Base-by-base conservation (phyloP, 176 grass and related monocot genomes). In the Cenchrus purpureus region DNA sequence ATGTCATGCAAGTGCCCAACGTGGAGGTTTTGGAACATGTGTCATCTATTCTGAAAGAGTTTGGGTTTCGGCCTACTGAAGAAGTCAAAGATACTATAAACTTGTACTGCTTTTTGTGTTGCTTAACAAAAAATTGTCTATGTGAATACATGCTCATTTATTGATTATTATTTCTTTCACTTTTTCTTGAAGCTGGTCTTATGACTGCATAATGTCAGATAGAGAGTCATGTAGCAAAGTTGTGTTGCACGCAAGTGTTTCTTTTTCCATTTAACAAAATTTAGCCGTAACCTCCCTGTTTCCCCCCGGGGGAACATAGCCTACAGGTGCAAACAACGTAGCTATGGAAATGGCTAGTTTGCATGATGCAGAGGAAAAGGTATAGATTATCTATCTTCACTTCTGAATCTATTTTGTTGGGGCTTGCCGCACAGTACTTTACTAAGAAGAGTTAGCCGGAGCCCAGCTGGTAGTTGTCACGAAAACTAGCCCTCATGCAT, bases 101-200 rank as follows among this genome's bases (percentile, higher is more conserved):
- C 64, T 51, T 85, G 82, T 76, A 84, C 4, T 52, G n/a, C 60
- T 64, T 4, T 51, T 84, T 62, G 59, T 28, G 28, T 62, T 62
- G n/a, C 22, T 74, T 19, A 1, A 20, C 61, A 62, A 28, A 74
- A 66, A 54, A 13, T 34, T 74, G 32, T 11, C 22, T 62, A 60
- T 62, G 22, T 10, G 16, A 37, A 31, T 75, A 20, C 37, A 10
- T 66, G 19, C 51, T 65, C 43, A 54, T 12, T 43, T 31, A 13
- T 84, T 76, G 62, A 29, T 84, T 84, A 76, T 53, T 52, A 65
- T 44, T 29, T 73, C 54, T 2, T 54, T 20, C 3, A 53, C 46
- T 64, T 54, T 51, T 74, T 84, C 17, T 76, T 44, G 20, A 76
- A 84, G 60, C 34, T 17, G 10, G 0, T 17, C 50, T 5, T 83